Evolutionary conservation across 2,329 filamentous ascomycete genomes (phyloP).

Genomic region (Beauveria bassiana): DNA sequence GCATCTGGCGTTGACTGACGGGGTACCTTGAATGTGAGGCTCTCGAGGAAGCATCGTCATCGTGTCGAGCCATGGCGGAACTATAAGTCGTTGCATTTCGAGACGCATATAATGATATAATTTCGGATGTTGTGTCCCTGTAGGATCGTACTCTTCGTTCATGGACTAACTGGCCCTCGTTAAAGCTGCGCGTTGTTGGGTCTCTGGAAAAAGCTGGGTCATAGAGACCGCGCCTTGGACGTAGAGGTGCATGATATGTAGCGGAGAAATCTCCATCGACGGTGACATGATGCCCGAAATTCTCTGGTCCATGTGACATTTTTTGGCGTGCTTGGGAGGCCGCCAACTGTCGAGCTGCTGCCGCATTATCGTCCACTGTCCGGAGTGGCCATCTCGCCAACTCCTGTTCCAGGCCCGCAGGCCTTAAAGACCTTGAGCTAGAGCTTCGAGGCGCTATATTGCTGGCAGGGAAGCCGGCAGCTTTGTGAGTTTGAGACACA

Average conservation of each 20-base stretch:
- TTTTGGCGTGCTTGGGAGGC: not conserved
- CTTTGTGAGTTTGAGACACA: not conserved
- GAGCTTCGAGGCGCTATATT: not conserved
- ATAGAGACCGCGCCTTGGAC: constrained; percentile 22
- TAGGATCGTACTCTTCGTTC: constrained; percentile 41
- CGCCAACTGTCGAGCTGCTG: not conserved
- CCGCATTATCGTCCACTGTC: constrained; percentile 1
- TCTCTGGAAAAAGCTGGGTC: constrained; percentile 22
- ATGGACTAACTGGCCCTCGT: constrained; percentile 28
- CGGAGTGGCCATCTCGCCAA: constrained; percentile 4
- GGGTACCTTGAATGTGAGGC: not conserved
- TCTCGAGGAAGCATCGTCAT: not conserved
- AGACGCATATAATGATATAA: constrained; percentile 47
- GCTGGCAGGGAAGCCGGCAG: not conserved
- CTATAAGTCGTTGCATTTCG: not conserved
- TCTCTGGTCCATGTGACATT: not conserved
- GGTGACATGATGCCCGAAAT: not conserved
- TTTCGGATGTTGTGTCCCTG: constrained; percentile 45
- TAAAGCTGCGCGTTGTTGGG: constrained; percentile 22
- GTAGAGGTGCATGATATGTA: constrained; percentile 22
- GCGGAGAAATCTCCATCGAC: constrained; percentile 16
- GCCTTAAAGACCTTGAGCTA: not conserved
- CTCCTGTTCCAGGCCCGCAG: not conserved
- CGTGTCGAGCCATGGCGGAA: not conserved
- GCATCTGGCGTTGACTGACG: not conserved